Base-by-base conservation (phyloP, 768 basidiomycete genomes). In the Psilocybe sp. region DNA sequence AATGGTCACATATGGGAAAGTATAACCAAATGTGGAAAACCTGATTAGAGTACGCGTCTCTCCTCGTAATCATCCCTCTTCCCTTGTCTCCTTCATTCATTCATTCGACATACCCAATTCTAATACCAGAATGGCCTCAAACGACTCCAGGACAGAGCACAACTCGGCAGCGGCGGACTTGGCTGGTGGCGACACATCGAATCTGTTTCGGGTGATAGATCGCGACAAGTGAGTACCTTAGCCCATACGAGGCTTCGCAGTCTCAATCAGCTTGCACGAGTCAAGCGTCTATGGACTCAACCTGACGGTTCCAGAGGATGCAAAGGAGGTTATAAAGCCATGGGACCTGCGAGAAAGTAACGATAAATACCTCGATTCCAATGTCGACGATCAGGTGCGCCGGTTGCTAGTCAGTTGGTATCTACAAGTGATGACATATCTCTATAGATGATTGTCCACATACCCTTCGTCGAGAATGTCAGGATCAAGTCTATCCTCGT, bases 321-420 rank as follows among this genome's bases (percentile, higher is more conserved):
- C 90, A 1, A 84, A 81, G 54, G 78, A 71, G 12, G 66, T 91
- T 34, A 85, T 93, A 53, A 93, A 93, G 65, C 81, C 86, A 2
- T 93, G 91, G 91, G 78, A 85, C 49, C 75, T 87, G 57, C 72
- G 90, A 40, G 87, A 92, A 18, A 81, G 85, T 44, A 84, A 78
- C 10, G 67, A 67, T 3, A 75, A 72, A 54, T 92, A 71, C 52
- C 83, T 81, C 12, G 86, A 92, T 15, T 92, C 90, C 0, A 84
- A 82, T 31, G 90, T 92, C 12, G 91, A 93, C 56, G 90, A 93
- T 61, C 89, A 93, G 79, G 90, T 88, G 52, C 43, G 72, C 51
- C 33, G 19, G 18, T 20, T 42, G 19, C 37, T 16, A 16, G 12
- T n/a, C n/a, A n/a, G n/a, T n/a, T 23, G 13, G 8, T 23, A 46